Evolutionary conservation across 768 basidiomycete species (phyloP), one percentile per base, ranked within the genome.

Genomic region (Leccinum disarticulatum): DNA sequence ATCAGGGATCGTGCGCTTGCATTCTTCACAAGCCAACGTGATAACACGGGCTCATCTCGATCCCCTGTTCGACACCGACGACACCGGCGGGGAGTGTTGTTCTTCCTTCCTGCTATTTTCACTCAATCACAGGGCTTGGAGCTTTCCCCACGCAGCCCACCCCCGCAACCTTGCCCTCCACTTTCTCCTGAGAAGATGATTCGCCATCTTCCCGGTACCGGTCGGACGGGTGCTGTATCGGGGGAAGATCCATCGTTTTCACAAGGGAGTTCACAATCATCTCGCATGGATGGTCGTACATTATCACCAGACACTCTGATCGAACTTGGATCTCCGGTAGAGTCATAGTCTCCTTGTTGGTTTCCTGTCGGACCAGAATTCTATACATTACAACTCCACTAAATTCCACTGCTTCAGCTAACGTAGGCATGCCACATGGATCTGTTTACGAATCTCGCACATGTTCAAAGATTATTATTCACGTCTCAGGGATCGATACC

Each of bases 21-120:
- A 27, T 79, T 81, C 30, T 71, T 87, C 56, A 73, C 81, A 9
- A 74, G 76, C 35, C 70, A 71, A n/a, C 74, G 76, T 31, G 68
- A 72, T 19, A 55, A 66, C 49, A 73, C 75, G 31, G 73, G 77
- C 19, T 62, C 72, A 3, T 77, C 81, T 1, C 79, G 83, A 30
- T 80, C 82, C 2, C 80, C 83, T 46, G 67, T 80, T 49, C 81
- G 82, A 51, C 72, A 77, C 50, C 74, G 83, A 57, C 73, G 73
- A 25, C 77, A 82, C 58, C 77, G 78, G 58, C 81, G 85, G 43
- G 86, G 88, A 35, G 83, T 90, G 43, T 74, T 92, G 52, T 92
- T 90, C 75, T 91, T 92, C 79, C 80, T 93, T 53, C 91, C 91
- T 22, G 88, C 90, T 35, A 86, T 91, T 65, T 88, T 92, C 70